These are phyloP conservation scores for Mollisiaceae sp. DNA, from an alignment of 2,329 filamentous ascomycete species.

Conservation along the genomic window DNA sequence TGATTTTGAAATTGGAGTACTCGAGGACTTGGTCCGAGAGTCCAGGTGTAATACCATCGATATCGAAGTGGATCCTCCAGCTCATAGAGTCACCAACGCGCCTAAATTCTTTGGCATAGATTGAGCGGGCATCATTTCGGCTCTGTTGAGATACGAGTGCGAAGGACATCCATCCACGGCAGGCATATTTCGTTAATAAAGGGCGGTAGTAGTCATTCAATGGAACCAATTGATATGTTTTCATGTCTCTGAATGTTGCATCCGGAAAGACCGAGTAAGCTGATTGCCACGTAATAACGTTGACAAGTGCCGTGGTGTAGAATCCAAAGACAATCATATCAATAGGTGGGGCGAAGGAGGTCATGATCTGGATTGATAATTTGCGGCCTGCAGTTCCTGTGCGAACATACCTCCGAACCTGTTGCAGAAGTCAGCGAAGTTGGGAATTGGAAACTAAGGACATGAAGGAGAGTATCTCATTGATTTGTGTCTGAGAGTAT, in stretches of 20 bases:
- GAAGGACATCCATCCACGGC: not conserved
- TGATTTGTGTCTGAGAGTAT: not conserved
- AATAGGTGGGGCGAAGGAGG: not conserved
- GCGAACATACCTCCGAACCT: not conserved
- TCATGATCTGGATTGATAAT: not conserved
- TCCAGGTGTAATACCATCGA: not conserved
- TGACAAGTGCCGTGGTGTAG: slow-evolving; percentile 6
- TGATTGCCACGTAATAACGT: not conserved
- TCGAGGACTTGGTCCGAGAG: not conserved
- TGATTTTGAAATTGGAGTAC: not conserved
- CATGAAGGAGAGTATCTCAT: not conserved
- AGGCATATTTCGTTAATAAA: not conserved
- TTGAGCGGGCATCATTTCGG: not conserved
- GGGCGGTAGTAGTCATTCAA: not conserved
- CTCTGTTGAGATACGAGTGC: not conserved
- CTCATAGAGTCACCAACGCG: not conserved
- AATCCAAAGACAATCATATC: not conserved
- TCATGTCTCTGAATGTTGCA: not conserved
- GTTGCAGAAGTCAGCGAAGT: not conserved
- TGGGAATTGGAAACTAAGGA: not conserved
- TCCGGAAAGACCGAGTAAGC: not conserved
- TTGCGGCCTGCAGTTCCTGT: not conserved
- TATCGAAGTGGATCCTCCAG: not conserved
- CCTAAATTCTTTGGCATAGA: not conserved
- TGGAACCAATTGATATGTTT: not conserved